These are phyloP conservation scores for Cokeromyces recurvatus DNA, from an alignment of 371 early-diverging fungal genomes.

Conservation along the genomic window DNA sequence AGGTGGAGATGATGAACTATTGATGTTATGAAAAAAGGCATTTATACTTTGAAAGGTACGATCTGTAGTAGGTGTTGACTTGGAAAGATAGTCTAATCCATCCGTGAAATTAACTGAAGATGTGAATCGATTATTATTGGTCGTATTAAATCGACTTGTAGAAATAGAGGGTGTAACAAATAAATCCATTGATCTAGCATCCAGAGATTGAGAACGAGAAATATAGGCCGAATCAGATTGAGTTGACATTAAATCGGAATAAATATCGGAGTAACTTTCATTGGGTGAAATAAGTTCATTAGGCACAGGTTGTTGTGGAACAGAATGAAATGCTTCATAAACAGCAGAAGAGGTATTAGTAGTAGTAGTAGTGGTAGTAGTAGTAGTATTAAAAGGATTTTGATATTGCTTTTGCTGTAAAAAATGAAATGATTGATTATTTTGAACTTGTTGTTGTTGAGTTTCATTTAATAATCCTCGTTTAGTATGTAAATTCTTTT, in stretches of 20 bases:
- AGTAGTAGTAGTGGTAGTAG: no score
- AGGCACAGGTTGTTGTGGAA: conserved; percentile 30
- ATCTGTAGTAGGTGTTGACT: conserved; percentile 22
- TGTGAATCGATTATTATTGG: no score
- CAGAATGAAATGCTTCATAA: conserved; percentile 55
- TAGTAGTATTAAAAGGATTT: no score
- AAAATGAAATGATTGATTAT: no score
- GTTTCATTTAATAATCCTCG: conserved; percentile 25
- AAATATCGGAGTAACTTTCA: no score
- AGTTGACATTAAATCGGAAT: conserved; percentile 13
- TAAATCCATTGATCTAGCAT: conserved; percentile 19
- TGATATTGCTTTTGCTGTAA: no score
- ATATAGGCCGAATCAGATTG: conserved; percentile 7
- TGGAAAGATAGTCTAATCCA: conserved; percentile 27
- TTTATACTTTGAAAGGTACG: conserved; percentile 11
- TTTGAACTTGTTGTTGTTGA: conserved; percentile 4
- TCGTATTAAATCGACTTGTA: conserved; percentile 7
- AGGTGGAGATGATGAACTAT: conserved; percentile 2
- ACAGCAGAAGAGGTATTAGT: conserved; percentile 27
- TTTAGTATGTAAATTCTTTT: conserved; percentile 84
- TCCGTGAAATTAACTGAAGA: no score
- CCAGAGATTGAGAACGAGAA: conserved; percentile 23
- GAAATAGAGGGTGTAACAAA: conserved; percentile 12
- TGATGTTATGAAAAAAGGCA: conserved; percentile 8
- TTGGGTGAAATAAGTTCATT: conserved; percentile 43